These are phyloP conservation scores for Candolleomyces eurysporus DNA, from an alignment of 768 basidiomycete species.

Conservation along the genomic window DNA sequence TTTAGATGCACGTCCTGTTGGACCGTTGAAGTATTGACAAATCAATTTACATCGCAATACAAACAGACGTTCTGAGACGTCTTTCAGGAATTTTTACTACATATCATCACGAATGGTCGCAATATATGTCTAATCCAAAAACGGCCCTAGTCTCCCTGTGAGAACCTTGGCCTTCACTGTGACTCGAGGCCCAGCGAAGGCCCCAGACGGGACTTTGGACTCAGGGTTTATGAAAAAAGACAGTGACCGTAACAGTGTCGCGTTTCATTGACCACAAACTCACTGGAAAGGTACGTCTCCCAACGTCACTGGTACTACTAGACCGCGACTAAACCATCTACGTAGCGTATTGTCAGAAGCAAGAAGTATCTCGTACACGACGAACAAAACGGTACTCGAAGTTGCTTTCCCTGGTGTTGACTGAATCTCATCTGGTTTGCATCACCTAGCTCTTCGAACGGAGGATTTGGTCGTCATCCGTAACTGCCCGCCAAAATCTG, in stretches of 20 bases:
- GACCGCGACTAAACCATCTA: neutral
- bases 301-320: neutral
- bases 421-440: neutral
- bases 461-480: constrained; percentile 76
- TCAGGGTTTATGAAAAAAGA: constrained; percentile 79
- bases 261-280: constrained; percentile 68
- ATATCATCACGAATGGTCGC: too few species aligned
- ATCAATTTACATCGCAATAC: too few species aligned
- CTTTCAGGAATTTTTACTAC: too few species aligned
- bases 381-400: constrained; percentile 53
- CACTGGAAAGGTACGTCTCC: constrained; percentile 67
- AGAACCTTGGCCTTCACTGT: too few species aligned
- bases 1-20: too few species aligned
- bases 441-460: constrained; percentile 51
- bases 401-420: neutral
- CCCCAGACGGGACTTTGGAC: too few species aligned
- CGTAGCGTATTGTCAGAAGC: constrained; percentile 67
- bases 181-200: too few species aligned
- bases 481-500: constrained; percentile 80
- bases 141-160: too few species aligned
- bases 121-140: too few species aligned
- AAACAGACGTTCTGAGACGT: too few species aligned
- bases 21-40: too few species aligned
- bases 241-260: constrained; percentile 79
- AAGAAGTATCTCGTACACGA: constrained; percentile 83